Conservation (phyloP, 1,139 yeast genomes). For the Candida buenavistaensis region DNA sequence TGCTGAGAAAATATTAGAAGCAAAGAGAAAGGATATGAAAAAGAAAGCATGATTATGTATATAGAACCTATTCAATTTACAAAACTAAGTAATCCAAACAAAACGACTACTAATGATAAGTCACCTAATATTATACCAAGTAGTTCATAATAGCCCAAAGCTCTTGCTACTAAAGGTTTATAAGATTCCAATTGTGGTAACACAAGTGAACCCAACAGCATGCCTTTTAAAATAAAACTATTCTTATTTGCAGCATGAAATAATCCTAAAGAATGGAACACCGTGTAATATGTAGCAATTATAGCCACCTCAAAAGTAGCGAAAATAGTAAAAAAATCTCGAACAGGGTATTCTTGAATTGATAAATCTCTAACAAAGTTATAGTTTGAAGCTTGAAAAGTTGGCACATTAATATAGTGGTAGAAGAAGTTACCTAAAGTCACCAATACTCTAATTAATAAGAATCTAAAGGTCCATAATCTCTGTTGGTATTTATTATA, state of each 20-base stretch:
- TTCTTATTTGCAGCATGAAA: conserved; percentile 20
- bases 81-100: conserved; percentile 40
- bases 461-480: conserved; percentile 32
- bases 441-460: conserved; percentile 29
- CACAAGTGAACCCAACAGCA: conserved; percentile 37
- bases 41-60: conserved; percentile 12
- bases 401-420: conserved; percentile 26
- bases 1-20: conserved; percentile 44
- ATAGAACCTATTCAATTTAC: conserved; percentile 12
- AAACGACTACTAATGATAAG: conserved; percentile 36
- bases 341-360: conserved; percentile 12
- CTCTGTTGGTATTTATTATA: conserved; percentile 37
- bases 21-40: conserved; percentile 42
- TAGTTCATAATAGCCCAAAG: conserved; percentile 41
- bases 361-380: conserved; percentile 25
- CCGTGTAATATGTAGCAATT: conserved; percentile 34
- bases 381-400: conserved; percentile 34
- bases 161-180: conserved; percentile 28
- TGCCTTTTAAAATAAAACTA: conserved; percentile 29
- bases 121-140: conserved; percentile 40
- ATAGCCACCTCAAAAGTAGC: conserved; percentile 35
- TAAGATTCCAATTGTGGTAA: conserved; percentile 34
- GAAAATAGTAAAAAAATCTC: conserved; percentile 30
- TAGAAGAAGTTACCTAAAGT: conserved; percentile 35
- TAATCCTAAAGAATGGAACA: conserved; percentile 27